These are phyloP conservation scores for Flaveria trinervia DNA, from an alignment of 129 eudicot genomes.

Conservation along the genomic window DNA sequence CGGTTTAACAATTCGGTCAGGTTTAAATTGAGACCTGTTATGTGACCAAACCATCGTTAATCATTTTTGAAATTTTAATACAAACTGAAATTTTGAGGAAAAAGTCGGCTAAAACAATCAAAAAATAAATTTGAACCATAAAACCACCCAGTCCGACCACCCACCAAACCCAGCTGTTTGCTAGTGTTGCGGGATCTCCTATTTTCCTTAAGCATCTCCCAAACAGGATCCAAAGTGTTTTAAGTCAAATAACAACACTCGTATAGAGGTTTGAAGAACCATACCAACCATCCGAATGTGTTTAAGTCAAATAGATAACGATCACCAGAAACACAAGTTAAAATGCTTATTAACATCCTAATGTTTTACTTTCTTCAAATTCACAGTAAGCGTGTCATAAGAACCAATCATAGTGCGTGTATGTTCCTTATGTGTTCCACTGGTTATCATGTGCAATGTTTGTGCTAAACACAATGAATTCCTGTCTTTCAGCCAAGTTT, in stretches of 20 bases:
- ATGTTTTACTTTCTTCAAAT: background rate
- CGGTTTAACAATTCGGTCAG: no score
- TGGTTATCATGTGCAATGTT: background rate
- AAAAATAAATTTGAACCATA: no score
- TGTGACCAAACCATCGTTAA: no score
- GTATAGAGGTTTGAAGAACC: constrained; percentile 11
- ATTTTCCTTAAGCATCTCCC: no score
- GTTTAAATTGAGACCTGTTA: no score
- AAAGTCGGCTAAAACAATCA: no score
- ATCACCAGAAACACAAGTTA: constrained; percentile 12
- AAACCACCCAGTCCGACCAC: no score
- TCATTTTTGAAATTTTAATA: no score
- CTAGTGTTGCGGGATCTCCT: no score
- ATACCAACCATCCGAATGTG: constrained; percentile 2
- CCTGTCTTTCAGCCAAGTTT: constrained; percentile 47
- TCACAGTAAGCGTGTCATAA: constrained; percentile 21
- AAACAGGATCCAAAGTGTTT: no score
- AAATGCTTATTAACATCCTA: constrained; percentile 5
- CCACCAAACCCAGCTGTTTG: no score
- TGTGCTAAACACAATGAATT: background rate
- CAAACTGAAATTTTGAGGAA: no score
- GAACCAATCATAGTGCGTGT: constrained; percentile 20
- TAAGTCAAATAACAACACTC: background rate
- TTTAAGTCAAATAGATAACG: constrained; percentile 20
- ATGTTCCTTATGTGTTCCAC: background rate